Conservation (phyloP, 345 rosid species). For the Populus euphratica region DNA sequence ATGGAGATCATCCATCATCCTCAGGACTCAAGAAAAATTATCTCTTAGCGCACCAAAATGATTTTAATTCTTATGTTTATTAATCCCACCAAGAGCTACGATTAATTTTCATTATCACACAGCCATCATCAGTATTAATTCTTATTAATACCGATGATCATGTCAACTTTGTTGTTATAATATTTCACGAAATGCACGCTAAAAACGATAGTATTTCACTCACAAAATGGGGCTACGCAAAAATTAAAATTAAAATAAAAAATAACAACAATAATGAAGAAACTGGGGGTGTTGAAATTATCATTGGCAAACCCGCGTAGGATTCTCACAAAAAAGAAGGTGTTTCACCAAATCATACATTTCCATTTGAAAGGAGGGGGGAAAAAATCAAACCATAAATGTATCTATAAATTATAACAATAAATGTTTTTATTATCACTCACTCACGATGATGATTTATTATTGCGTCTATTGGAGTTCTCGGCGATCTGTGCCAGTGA, state of each 20-base stretch:
- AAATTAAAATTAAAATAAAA: background rate
- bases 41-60: background rate
- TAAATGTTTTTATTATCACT: background rate
- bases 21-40: background rate
- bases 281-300: background rate
- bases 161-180: background rate
- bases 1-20: background rate
- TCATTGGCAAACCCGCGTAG: conserved; percentile 16
- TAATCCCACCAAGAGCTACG: background rate
- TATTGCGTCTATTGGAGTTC: conserved; percentile 17
- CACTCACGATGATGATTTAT: conserved; percentile 1
- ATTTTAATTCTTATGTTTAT: background rate
- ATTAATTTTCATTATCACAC: too few species aligned
- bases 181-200: background rate
- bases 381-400: too few species aligned
- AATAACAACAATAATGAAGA: background rate
- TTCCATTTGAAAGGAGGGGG: background rate
- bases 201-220: background rate
- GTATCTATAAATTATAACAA: background rate
- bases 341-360: conserved; percentile 18
- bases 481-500: conserved; percentile 37
- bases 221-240: background rate
- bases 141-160: background rate
- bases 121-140: background rate
- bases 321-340: conserved; percentile 32